Base-by-base conservation (phyloP, 176 grass and related monocot species). In the Alloteropsis semialata region DNA sequence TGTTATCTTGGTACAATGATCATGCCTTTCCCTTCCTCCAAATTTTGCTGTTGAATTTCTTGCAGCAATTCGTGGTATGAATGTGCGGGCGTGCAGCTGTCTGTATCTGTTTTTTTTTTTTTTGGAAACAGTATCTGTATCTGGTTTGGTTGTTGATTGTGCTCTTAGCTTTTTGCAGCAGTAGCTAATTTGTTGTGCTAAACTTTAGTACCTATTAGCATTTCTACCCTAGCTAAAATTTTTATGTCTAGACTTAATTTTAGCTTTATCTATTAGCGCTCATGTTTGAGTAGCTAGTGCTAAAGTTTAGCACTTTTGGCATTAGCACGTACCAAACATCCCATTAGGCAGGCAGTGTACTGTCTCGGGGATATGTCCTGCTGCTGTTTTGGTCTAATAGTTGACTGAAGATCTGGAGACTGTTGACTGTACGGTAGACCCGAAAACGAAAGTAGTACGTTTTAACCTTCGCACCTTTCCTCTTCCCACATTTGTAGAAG, bases 1-100 rank as follows among this genome's bases (percentile, higher is more conserved):
- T 80, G 66, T 72, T 72, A 63, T 45, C 44, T 37, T 85, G 57
- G 55, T 71, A 82, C 46, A 49, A 32, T 77, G 58, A 19, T 49
- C 25, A 72, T 66, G 75, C 16, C 33, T 82, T 65, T 17, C 14
- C 16, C 43, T 71, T 89, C 36, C 17, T 89, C 36, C 17, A 81
- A 55, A 64, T 63, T 56, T 18, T 29, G 34, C 22, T 25, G 32
- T n/a, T 64, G 27, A 24, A 32, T 49, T 50, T 53, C n/a, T 60
- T 76, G 82, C 54, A 30, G 25, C 4, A 78, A 32, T 24, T 9
- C 21, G 45, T 48, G 27, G 7, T 45, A 36, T 8, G 33, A 8
- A 16, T 44, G 16, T 64, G 36, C 45, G 37, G 21, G n/a, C n/a
- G n/a, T n/a, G n/a, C n/a, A n/a, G n/a, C n/a, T n/a, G n/a, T n/a